phyloP scores from a whole-genome alignment of 768 basidiomycete genomes.

The Piloderma croceum region DNA sequence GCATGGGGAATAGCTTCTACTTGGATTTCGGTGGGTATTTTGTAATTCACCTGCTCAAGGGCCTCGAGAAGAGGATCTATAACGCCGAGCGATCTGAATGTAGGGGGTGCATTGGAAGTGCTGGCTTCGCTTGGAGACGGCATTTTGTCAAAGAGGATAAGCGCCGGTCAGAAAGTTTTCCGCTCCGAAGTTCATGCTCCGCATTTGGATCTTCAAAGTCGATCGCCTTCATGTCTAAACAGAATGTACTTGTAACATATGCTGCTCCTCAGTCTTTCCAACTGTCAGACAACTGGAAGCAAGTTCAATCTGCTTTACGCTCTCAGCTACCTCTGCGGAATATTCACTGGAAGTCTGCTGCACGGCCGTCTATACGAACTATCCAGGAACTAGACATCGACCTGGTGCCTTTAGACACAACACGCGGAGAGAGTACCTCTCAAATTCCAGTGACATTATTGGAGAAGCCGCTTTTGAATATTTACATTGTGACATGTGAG shows the following conservation, averaged over 20 bases:
- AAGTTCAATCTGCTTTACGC: conserved; percentile 57
- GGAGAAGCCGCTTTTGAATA: conserved; percentile 81
- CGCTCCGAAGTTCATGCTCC: too few species aligned
- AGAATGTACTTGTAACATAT: conserved; percentile 64
- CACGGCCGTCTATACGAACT: conserved; percentile 68
- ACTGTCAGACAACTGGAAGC: conserved; percentile 67
- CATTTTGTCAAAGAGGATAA: conserved; percentile 39
- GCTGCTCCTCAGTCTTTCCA: conserved; percentile 58
- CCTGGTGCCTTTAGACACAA: conserved; percentile 59
- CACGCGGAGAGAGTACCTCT: conserved; percentile 69
- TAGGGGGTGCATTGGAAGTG: conserved; percentile 36
- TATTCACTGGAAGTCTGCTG: conserved; percentile 85
- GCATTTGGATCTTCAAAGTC: too few species aligned
- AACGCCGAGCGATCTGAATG: conserved; percentile 82
- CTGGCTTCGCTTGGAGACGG: conserved; percentile 59
- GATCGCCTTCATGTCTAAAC: conserved; percentile 8
- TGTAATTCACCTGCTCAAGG: conserved; percentile 76
- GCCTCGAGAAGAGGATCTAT: conserved; percentile 88
- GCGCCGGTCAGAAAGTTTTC: too few species aligned
- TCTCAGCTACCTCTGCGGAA: conserved; percentile 80
- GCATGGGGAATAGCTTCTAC: conserved; percentile 79
- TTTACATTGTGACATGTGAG: conserved; percentile 86
- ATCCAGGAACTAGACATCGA: conserved; percentile 85
- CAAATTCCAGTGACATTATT: conserved; percentile 74
- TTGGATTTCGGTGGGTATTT: conserved; percentile 88